Evolutionary conservation across 2,329 filamentous ascomycete genomes (phyloP), one percentile per base, ranked within the genome.

Genomic region (Blastomyces silverae): DNA sequence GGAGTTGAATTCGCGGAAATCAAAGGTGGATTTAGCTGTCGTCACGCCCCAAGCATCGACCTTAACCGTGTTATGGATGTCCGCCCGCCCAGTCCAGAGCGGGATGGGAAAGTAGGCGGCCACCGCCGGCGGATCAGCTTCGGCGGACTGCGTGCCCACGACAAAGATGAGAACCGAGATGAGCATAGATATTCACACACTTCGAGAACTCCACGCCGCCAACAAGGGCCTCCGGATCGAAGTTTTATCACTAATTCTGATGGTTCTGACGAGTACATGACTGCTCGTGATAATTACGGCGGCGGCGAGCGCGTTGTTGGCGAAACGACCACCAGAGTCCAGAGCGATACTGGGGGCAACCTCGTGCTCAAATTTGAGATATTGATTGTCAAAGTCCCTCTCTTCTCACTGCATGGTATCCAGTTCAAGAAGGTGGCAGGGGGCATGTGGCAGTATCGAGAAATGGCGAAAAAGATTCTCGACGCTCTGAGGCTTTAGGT

Each of bases 361-460:
- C 88, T 96, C 84, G 83, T 90, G 50, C 81, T 97, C 62, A 87
- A 90, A 68, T 99, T 97, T 73, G 94, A 99, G 75, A 96, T 97
- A 68, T 87, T 97, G 70, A 94, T 99, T 70, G 94, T 99, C 75
- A 99, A 99, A 79, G 92, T 99, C 34, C 94, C 94, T 15, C 81
- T 99, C 62, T 86, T 99, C 66, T 92, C 89, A 53, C 79, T 99
- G 65, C 93, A 99, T 73, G 94, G 94, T 60, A 92, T 99, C 67
- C 94, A 97, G 76, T 99, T 99, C 81, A 99, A 99, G 83, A 92
- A 94, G 74, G 88, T 97, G 70, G 86, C 90, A 65, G 93, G 94
- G 46, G 93, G 95, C 66, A 97, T 94, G 65, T 97, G 93, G 92
- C 92, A 97, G 77, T 99, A 96, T 80, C 96, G 97, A 81, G 93